Evolutionary conservation across 768 basidiomycete species (phyloP), one percentile per base, ranked within the genome.

Genomic region (Imleria badia): DNA sequence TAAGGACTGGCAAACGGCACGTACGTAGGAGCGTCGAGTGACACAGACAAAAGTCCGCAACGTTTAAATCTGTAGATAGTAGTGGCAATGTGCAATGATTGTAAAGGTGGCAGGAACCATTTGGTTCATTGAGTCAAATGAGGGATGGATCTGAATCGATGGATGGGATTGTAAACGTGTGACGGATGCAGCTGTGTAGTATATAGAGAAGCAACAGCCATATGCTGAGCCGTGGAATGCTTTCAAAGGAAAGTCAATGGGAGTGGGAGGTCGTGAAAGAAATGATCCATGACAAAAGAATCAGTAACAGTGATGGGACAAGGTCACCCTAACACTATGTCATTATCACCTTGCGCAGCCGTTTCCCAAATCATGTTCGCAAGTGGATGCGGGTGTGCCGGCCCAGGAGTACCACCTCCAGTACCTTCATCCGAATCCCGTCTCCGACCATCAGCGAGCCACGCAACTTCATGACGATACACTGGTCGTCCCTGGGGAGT

Each of bases 321-420:
- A 31, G 20, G 39, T 68, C 58, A 71, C 33, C 71, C 70, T 13
- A 71, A 56, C n/a, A 67, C 65, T 11, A 71, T 56, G 35, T 71
- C 71, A 41, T 69, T 60, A 29, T 68, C 63, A n/a, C 59, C 60
- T 43, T 59, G 71, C 14, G 66, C 17, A 23, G 68, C 47, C 35
- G 69, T 23, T 45, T 67, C 71, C 69, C 69, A 71, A 5, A 66
- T 52, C 61, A 59, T 65, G 55, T 62, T 68, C 48, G 35, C 46
- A n/a, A 65, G 52, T 22, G 56, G 31, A 19, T 62, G 66, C 11
- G 58, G 45, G 22, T 62, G 64, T 26, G 62, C 35, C 15, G 65
- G 63, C 10, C 55, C 65, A 3, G 66, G 59, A 7, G 54, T 43
- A 36, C 34, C 61, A 34, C 52, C 66, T 17, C 47, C 59, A 3